Evolutionary conservation across 2,329 filamentous ascomycete species (phyloP), one percentile per base, ranked within the genome.

Genomic region (Phoma herbarum): DNA sequence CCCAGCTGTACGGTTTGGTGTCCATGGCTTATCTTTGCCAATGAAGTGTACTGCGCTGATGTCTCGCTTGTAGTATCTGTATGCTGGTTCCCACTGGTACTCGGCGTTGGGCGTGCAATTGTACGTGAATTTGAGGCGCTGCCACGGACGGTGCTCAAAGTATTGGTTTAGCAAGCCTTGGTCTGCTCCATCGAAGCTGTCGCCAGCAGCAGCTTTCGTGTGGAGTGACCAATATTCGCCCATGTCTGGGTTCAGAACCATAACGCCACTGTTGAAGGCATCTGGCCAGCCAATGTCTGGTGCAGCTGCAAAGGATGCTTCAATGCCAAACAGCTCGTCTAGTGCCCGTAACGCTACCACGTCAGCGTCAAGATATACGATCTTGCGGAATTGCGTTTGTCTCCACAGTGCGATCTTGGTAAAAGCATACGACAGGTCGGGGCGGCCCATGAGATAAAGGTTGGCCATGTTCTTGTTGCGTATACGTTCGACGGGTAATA

Each of bases 271-370:
- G 79, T 99, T 99, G 87, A 98, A 98, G 61, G 93, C 86, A 79
- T 99, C 95, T 31, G 95, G 95, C 95, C 95, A 99, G 67, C 95
- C 95, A 70, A 98, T 93, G 77, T 99, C 95, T 29, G 95, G 93
- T 11, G 91, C 93, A 2, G 95, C 88, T 25, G 88, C 87, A 67
- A 90, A 89, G 25, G 81, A 69, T 31, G 82, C 82, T 11, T 85
- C 79, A 41, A 87, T 76, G 18, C 88, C 84, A 73, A 99, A 96
- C 54, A 99, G 87, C 83, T 99, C 95, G 71, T 99, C 94, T 3
- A 94, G 91, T 31, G 93, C 92, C 67, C 93, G 85, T 62, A 97
- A 86, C 28, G 92, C 91, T n/a, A 99, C 90, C 39, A 97, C 87
- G 72, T 99, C 95, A 61, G 93, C 91, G 75, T 99, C 95, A 63